phyloP scores from a whole-genome alignment of 805 yeast genomes.

The Kuraishia ogatae region DNA sequence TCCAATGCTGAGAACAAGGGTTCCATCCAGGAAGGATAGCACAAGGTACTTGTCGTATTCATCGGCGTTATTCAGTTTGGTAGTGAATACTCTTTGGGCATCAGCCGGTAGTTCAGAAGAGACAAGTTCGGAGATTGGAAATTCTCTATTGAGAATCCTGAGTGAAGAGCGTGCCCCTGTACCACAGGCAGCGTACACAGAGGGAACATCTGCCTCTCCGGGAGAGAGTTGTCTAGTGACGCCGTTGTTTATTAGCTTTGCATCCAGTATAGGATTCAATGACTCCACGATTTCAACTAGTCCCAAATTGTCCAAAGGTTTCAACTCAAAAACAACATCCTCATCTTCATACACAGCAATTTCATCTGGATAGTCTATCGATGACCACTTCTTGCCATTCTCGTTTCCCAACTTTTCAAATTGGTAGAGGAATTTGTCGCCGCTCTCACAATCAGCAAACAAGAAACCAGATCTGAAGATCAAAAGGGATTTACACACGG shows the following conservation, averaged over 20 bases:
- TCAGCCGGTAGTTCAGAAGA: slow-evolving; percentile 66
- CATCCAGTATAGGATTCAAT: slow-evolving; percentile 45
- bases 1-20: slow-evolving; percentile 69
- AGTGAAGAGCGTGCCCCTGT: slow-evolving; percentile 35
- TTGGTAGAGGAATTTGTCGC: slow-evolving; percentile 66
- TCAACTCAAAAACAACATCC: slow-evolving; percentile 18
- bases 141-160: slow-evolving; percentile 44
- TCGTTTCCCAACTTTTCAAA: slow-evolving; percentile 67
- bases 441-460: slow-evolving; percentile 54
- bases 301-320: slow-evolving; percentile 45
- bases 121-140: slow-evolving; percentile 54
- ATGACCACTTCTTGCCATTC: slow-evolving; percentile 24
- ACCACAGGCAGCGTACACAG: slow-evolving; percentile 33
- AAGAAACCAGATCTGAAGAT: slow-evolving; percentile 72
- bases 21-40: slow-evolving; percentile 54
- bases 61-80: slow-evolving; percentile 36
- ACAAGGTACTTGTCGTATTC: slow-evolving; percentile 54
- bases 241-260: slow-evolving; percentile 23
- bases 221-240: slow-evolving; percentile 9
- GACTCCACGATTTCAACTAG: slow-evolving; percentile 41
- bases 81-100: slow-evolving; percentile 58
- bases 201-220: slow-evolving; percentile 27
- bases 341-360: slow-evolving; percentile 18
- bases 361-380: slow-evolving; percentile 26
- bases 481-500: slow-evolving; percentile 42